These are phyloP conservation scores for Crepidotus variabilis DNA, from an alignment of 768 basidiomycete species.

Conservation along the genomic window DNA sequence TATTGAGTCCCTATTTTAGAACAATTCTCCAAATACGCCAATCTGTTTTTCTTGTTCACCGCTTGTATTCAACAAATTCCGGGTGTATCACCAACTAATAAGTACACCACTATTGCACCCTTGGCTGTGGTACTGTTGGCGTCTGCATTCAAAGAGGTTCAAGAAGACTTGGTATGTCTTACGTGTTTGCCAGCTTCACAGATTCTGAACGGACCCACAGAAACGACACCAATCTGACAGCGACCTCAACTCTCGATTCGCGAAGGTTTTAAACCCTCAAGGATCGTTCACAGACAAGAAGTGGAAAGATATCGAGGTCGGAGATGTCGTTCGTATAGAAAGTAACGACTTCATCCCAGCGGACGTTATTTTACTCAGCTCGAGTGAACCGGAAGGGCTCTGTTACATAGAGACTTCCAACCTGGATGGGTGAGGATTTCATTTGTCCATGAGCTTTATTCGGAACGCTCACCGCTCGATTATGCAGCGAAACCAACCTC, in stretches of 20 bases:
- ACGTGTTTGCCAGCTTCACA: neutral
- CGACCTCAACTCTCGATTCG: constrained; percentile 80
- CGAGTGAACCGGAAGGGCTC: constrained; percentile 94
- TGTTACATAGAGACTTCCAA: constrained; percentile 99
- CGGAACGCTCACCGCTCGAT: neutral
- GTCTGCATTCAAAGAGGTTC: constrained; percentile 92
- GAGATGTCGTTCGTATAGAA: constrained; percentile 89
- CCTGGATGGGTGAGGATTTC: constrained; percentile 75
- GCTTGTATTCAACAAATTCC: constrained; percentile 98
- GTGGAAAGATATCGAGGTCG: constrained; percentile 89
- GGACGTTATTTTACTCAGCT: constrained; percentile 82
- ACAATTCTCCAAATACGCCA: constrained; percentile 98
- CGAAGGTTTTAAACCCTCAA: constrained; percentile 68
- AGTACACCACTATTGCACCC: constrained; percentile 92
- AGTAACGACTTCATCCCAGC: constrained; percentile 95
- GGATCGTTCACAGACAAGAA: constrained; percentile 68
- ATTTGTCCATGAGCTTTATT: neutral
- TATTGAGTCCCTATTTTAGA: constrained; percentile 42
- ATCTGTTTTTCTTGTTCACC: constrained; percentile 97
- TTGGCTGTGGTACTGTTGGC: constrained; percentile 85
- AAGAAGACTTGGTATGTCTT: constrained; percentile 83
- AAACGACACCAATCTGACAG: constrained; percentile 97
- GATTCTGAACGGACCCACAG: constrained; percentile 30
- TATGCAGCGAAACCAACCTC: constrained; percentile 85
- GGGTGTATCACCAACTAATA: constrained; percentile 93